Conservation (phyloP, 768 basidiomycete genomes). For the Xerocomellus intermedius region DNA sequence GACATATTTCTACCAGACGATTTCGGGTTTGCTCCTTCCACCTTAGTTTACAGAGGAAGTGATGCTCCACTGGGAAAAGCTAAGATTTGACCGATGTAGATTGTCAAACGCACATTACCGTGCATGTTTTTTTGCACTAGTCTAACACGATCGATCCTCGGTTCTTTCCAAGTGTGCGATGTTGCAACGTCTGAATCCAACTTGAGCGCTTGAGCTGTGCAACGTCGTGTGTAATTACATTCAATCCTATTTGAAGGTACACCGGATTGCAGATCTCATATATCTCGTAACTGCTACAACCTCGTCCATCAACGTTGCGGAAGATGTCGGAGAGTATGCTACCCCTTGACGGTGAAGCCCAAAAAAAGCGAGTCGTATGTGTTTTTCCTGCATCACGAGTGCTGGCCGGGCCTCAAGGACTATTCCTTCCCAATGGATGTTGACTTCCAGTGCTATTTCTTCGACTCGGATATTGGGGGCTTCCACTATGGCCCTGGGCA, state of each 20-base stretch:
- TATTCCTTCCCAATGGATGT: slow-evolving; percentile 2
- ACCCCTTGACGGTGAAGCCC: slow-evolving; percentile 67
- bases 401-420: slow-evolving; percentile 4
- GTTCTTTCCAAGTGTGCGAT: not conserved
- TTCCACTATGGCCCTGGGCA: slow-evolving; percentile 99
- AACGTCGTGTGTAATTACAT: slow-evolving; percentile 18
- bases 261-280: not conserved
- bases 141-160: not conserved
- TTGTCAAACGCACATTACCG: slow-evolving; percentile 6
- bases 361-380: slow-evolving; percentile 87
- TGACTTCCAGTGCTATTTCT: slow-evolving; percentile 87
- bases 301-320: not conserved
- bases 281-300: not conserved
- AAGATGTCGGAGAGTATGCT: slow-evolving; percentile 45
- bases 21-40: slow-evolving; percentile 87
- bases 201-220: not conserved
- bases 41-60: slow-evolving; percentile 70
- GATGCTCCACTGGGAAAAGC: slow-evolving; percentile 63
- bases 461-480: slow-evolving; percentile 98
- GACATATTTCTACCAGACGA: slow-evolving; percentile 66
- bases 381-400: not conserved
- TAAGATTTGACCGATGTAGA: slow-evolving; percentile 45
- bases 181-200: not conserved
- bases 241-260: not conserved
- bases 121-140: slow-evolving; percentile 7